Base-by-base conservation (phyloP, 2,329 filamentous ascomycete species). In the Cladobotryum protrusum region DNA sequence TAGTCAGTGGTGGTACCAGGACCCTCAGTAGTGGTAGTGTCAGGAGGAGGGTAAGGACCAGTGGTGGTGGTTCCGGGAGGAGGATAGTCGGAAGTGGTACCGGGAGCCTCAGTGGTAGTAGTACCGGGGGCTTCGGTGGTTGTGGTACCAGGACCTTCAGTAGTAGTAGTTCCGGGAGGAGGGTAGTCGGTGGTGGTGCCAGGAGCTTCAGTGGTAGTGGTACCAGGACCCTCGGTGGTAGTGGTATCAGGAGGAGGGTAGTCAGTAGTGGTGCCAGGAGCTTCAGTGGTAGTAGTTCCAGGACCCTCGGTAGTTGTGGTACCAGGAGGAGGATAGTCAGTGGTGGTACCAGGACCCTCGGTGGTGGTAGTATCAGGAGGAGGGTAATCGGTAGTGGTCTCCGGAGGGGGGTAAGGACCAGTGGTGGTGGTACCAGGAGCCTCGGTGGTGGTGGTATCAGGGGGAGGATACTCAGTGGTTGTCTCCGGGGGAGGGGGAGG, bases 381-480 rank as follows among this genome's bases (percentile, higher is more conserved):
- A 33, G 19, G 42, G 8, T 44, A 15, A 6, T 17, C 20, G 33
- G 33, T 19, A 13, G 54, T 52, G 45, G 47, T 52, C 4, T 29
- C 13, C 3, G 49, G 49, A 29, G 42, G 15, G 12, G 45, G 20
- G n/a, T 45, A 34, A 35, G 42, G 20, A 24, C 20, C 20, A 44
- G 42, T 20, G 17, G 33, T 13, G 13, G 17, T 18, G 2, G 44
- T 42, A 18, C 47, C 50, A 1, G 56, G 57, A 9, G 57, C 48
- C 8, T 52, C 43, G 17, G 56, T 43, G 12, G 55, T 52, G 12
- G 54, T 46, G 15, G 52, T 54, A 17, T 52, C 46, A 36, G 37
- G 34, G 33, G 53, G 44, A 15, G 15, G 44, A 18, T n/a, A n/a
- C n/a, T n/a, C n/a, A n/a, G n/a, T n/a, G n/a, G n/a, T n/a, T 5